phyloP scores from a whole-genome alignment of 306 rosid genomes.

The Prunus mume region DNA sequence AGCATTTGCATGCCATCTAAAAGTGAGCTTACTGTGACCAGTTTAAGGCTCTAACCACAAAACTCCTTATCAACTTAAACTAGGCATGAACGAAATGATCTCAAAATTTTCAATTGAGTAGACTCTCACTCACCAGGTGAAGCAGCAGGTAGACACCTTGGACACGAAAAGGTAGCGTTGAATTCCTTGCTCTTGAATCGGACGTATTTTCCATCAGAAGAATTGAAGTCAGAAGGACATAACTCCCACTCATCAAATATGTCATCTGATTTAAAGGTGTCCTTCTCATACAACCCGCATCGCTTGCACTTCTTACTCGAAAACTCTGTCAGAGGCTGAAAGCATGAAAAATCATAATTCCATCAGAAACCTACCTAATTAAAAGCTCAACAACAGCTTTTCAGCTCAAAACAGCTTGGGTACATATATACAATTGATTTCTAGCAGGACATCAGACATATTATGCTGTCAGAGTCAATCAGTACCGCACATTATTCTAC shows the following conservation, averaged over 20 bases:
- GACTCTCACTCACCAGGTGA: constrained; percentile 48
- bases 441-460: neutral
- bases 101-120: constrained; percentile 4
- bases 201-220: constrained; percentile 49
- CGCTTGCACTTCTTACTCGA: constrained; percentile 69
- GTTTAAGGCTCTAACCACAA: neutral
- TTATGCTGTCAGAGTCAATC: neutral
- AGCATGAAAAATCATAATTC: constrained; percentile 30
- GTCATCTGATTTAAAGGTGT: constrained; percentile 54
- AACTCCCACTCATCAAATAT: constrained; percentile 87
- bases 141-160: constrained; percentile 42
- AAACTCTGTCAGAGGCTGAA: constrained; percentile 82
- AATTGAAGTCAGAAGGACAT: constrained; percentile 76
- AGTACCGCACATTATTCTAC: neutral
- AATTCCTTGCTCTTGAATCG: constrained; percentile 60
- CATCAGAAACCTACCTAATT: constrained; percentile 14
- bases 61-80: neutral
- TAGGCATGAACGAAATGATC: neutral
- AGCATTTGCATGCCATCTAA: neutral
- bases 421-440: neutral
- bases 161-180: constrained; percentile 64
- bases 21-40: neutral
- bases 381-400: constrained; percentile 6
- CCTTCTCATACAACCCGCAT: constrained; percentile 88
- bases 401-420: neutral